A percentile compares a stretch with the other conserved stretches of the same genome.
Conservation (phyloP, 768 basidiomycete species). For the Hypsizygus marmoreus region DNA sequence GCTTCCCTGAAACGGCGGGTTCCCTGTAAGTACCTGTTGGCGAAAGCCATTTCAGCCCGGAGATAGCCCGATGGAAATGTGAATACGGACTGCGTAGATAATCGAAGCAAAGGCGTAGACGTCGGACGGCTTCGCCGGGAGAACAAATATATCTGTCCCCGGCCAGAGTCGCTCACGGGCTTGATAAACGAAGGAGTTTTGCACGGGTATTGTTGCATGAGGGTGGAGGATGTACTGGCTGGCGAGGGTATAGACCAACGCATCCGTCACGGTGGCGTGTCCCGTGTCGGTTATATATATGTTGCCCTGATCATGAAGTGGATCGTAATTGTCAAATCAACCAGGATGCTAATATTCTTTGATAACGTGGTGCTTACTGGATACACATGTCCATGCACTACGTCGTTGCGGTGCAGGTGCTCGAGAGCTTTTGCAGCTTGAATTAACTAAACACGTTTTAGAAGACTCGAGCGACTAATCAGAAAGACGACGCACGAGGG, state of each 20-base stretch:
- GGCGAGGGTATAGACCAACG: slow-evolving; percentile 5
- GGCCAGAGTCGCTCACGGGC: slow-evolving; percentile 11
- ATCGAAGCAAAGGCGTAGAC: slow-evolving; percentile 14
- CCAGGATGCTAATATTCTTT: too few species aligned
- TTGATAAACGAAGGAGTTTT: slow-evolving; percentile 8
- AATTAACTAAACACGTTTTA: slow-evolving; percentile 3
- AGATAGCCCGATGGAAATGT: background rate
- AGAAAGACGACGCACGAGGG: too few species aligned
- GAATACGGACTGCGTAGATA: slow-evolving; percentile 11
- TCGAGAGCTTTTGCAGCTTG: slow-evolving; percentile 12
- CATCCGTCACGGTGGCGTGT: slow-evolving; percentile 7
- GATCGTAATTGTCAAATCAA: too few species aligned
- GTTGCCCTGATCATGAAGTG: too few species aligned
- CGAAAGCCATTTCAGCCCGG: background rate
- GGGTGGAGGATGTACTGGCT: background rate
- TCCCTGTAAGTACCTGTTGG: slow-evolving; percentile 13
- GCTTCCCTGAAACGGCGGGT: background rate
- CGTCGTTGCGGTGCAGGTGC: slow-evolving; percentile 9
- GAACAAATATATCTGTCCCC: background rate
- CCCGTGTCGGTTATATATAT: slow-evolving; percentile 12
- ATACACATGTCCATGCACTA: slow-evolving; percentile 16
- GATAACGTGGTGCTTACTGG: too few species aligned
- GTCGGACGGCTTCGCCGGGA: slow-evolving; percentile 10
- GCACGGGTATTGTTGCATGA: background rate
- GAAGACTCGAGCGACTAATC: too few species aligned